Evolutionary conservation across 2,329 filamentous ascomycete genomes (phyloP).

Genomic region (Laburnicola sp.): DNA sequence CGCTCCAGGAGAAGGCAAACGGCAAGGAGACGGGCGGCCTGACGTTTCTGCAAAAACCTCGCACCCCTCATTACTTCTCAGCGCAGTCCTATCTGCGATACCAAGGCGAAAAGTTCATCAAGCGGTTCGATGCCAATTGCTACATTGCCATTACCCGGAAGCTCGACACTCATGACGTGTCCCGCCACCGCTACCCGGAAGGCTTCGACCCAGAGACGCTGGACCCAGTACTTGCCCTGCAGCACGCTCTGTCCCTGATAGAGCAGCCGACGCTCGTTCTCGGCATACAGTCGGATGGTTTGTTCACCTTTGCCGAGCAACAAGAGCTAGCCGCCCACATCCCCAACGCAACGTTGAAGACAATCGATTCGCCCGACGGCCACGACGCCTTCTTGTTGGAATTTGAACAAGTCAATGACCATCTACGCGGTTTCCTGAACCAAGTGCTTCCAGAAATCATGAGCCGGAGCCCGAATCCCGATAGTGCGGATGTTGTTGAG

Average conservation of each 20-base stretch:
- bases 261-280: constrained; percentile 88
- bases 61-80: constrained; percentile 80
- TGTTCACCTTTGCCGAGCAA: constrained; percentile 97
- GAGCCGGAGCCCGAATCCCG: constrained; percentile 55
- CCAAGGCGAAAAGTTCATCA: constrained; percentile 94
- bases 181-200: constrained; percentile 65
- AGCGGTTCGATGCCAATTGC: constrained; percentile 96
- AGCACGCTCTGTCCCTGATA: constrained; percentile 77
- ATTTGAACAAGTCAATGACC: constrained; percentile 93
- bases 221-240: constrained; percentile 57
- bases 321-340: constrained; percentile 85
- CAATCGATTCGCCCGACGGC: constrained; percentile 90
- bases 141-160: constrained; percentile 99
- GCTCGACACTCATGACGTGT: constrained; percentile 94
- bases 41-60: constrained; percentile 45
- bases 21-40: constrained; percentile 12
- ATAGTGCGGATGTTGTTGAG: constrained; percentile 40
- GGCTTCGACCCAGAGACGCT: constrained; percentile 43
- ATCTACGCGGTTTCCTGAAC: constrained; percentile 81
- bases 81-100: constrained; percentile 97
- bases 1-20: constrained; percentile 18
- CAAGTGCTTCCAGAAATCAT: constrained; percentile 88
- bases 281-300: constrained; percentile 91
- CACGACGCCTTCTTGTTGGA: constrained; percentile 96
- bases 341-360: constrained; percentile 74